phyloP scores from a whole-genome alignment of 805 yeast species.

The Hanseniaspora nectarophila region DNA sequence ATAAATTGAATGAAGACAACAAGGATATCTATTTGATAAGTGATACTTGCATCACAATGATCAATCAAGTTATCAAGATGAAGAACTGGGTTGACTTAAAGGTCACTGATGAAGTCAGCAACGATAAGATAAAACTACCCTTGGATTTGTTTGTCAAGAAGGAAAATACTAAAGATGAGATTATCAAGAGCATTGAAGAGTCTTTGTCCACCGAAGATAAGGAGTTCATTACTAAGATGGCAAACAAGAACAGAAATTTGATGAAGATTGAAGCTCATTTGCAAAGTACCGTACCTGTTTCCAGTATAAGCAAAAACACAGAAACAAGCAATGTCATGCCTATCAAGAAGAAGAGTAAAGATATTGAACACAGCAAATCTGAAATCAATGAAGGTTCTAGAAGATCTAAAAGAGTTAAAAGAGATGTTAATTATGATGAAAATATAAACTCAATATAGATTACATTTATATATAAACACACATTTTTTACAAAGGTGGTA shows the following conservation, averaged over 20 bases:
- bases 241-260: neutral
- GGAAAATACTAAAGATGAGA: neutral
- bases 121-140: slow-evolving; percentile 6
- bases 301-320: neutral
- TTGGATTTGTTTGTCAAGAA: slow-evolving; percentile 6
- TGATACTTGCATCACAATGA: slow-evolving; percentile 2
- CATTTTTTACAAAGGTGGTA: slow-evolving; percentile 60
- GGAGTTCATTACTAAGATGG: neutral
- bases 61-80: neutral
- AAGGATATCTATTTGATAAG: neutral
- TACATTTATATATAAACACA: slow-evolving; percentile 28
- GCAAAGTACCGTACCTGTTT: no score
- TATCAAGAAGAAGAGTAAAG: neutral
- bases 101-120: neutral
- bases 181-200: neutral
- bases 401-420: slow-evolving; percentile 8
- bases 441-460: neutral
- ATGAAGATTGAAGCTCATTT: neutral
- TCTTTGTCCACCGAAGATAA: neutral
- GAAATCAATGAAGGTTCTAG: neutral
- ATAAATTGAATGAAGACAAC: slow-evolving; percentile 4
- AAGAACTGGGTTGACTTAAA: slow-evolving; percentile 7
- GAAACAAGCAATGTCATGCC: neutral
- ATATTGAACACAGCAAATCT: neutral
- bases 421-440: slow-evolving; percentile 6